Percentiles rank a stretch among this genome's conserved stretches.
Evolutionary conservation across 2,329 filamentous ascomycete species (phyloP).

Genomic region (Penicillium hordei): DNA sequence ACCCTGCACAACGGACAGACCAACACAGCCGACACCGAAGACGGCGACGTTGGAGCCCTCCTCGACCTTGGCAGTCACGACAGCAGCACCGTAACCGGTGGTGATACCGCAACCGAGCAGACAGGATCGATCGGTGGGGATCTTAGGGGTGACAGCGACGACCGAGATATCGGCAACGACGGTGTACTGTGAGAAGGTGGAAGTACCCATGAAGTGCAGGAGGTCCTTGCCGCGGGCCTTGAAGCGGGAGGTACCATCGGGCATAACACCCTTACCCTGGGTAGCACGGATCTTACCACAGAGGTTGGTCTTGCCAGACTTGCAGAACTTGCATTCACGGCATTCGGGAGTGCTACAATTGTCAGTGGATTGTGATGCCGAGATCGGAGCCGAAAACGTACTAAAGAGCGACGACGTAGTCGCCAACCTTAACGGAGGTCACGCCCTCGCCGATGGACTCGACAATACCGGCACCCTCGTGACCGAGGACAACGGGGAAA

Average conservation of each 20-base stretch:
- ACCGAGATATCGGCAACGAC: conserved; percentile 98
- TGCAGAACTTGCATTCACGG: conserved; percentile 98
- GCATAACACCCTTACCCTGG: conserved; percentile 94
- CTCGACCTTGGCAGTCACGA: conserved; percentile 89
- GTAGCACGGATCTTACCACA: conserved; percentile 98
- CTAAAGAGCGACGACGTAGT: conserved; percentile 89
- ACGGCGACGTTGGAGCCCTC: conserved; percentile 85
- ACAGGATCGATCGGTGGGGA: conserved; percentile 94
- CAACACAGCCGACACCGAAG: conserved; percentile 95
- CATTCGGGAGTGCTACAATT: conserved; percentile 85
- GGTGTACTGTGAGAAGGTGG: conserved; percentile 98
- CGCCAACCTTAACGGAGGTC: conserved; percentile 88
- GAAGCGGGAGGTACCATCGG: conserved; percentile 93
- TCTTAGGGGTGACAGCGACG: conserved; percentile 84
- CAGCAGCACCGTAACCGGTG: conserved; percentile 93
- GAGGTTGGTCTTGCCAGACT: conserved; percentile 97
- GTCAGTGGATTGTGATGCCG: not conserved
- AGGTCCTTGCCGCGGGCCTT: conserved; percentile 91
- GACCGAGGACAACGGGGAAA: conserved; percentile 84
- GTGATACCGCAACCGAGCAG: conserved; percentile 97
- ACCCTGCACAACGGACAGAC: conserved; percentile 91
- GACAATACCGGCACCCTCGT: conserved; percentile 88
- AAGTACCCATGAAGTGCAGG: conserved; percentile 98
- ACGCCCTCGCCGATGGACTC: conserved; percentile 94
- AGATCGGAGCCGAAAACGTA: conserved; percentile 45